Evolutionary conservation across 768 basidiomycete genomes (phyloP), one percentile per base, ranked within the genome.

Genomic region (Mycena chlorophos): DNA sequence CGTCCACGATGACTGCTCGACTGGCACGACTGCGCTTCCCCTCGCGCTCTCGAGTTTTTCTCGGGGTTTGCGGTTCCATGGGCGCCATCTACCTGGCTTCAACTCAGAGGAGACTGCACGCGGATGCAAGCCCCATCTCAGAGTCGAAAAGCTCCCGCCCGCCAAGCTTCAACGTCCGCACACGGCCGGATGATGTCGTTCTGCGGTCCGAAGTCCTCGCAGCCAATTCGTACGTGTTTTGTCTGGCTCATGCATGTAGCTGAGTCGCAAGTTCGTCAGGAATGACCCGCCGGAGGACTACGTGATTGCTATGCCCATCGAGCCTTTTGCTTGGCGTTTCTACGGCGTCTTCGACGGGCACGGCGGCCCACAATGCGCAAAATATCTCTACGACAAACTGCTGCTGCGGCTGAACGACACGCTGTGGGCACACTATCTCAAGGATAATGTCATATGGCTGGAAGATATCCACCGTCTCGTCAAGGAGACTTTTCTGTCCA

Each of bases 381-480:
- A 8, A 12, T 42, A 42, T 19, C 40, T 42, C 20, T 42, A 12
- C 14, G 20, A 42, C 13, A 42, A 8, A 8, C 22, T 42, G 40
- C 22, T 42, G 20, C 40, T 12, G 13, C 13, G 40, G 40, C 13
- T 42, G n/a, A 42, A 42, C 40, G 40, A 39, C 12, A 30, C 16
- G 4, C 38, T 31, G 23, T 39, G 49, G 38, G n/a, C 3, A 37
- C 14, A 40, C 59, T 27, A 58, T 19, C 39, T 54, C 22, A 54
- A 49, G n/a, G 29, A n/a, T 23, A 22, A 30, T 14, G 56, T 37
- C 37, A 70, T 69, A 13, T 55, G 65, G 0, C 45, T 62, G 5
- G 60, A 66, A 10, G 71, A 71, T 10, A 66, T 77, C 38, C 71
- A 74, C 37, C 57, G 56, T 1, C 65, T 72, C 12, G 66, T 80